Conservation (phyloP, 306 rosid genomes). For the Calophaca sinica region DNA sequence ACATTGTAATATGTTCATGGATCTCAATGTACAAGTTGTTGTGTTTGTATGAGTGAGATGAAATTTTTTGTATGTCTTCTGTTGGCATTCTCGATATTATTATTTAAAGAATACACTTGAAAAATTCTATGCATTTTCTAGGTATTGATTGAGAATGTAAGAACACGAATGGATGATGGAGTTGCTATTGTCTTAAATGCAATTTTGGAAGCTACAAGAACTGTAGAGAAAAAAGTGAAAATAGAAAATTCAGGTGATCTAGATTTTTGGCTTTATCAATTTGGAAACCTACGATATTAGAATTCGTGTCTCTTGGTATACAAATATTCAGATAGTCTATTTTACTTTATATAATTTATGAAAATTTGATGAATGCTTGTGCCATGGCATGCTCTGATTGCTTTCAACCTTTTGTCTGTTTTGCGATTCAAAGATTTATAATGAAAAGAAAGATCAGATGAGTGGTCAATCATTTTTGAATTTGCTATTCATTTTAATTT, state of each 20-base stretch:
- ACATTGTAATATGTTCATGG: no score
- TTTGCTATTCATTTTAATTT: background rate
- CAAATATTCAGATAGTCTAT: slow-evolving; percentile 1
- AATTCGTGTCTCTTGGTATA: background rate
- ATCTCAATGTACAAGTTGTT: background rate
- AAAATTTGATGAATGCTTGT: slow-evolving; percentile 24
- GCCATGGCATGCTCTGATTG: slow-evolving; percentile 15
- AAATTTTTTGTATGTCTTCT: slow-evolving; percentile 5
- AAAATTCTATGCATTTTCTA: slow-evolving; percentile 46
- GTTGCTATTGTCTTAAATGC: slow-evolving; percentile 76
- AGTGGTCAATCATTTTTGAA: background rate
- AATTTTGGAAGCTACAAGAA: slow-evolving; percentile 71
- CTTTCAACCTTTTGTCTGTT: background rate
- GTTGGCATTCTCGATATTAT: slow-evolving; percentile 31
- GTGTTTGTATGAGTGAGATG: slow-evolving; percentile 30
- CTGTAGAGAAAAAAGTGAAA: slow-evolving; percentile 69
- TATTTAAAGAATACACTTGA: slow-evolving; percentile 41
- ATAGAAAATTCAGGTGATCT: slow-evolving; percentile 70
- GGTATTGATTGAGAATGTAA: slow-evolving; percentile 82
- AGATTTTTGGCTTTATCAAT: slow-evolving; percentile 31
- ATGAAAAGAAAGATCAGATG: no score
- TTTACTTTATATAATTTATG: background rate
- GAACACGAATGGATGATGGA: slow-evolving; percentile 73
- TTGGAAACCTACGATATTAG: slow-evolving; percentile 21
- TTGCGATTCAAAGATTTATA: no score